Evolutionary conservation across 257 asterid genomes (phyloP).

Genomic region (Solanum chilense): DNA sequence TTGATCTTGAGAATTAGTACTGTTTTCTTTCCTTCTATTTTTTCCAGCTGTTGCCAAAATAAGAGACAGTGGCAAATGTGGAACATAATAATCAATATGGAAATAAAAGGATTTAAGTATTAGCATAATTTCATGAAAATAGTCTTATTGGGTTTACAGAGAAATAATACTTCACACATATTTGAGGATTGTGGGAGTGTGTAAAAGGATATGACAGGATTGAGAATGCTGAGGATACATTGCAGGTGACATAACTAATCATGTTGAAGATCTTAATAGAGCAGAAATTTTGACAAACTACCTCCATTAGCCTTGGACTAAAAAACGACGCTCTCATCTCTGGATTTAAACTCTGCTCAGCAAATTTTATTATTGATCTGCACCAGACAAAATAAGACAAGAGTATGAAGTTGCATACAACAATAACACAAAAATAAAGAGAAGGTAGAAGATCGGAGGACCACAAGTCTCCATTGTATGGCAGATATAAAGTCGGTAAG

Average conservation of each 20-base stretch:
- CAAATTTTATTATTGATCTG: slow-evolving; percentile 81
- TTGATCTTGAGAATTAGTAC: background rate
- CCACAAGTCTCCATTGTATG: background rate
- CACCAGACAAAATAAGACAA: slow-evolving; percentile 8
- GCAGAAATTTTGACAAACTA: slow-evolving; percentile 14
- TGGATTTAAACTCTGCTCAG: slow-evolving; percentile 81
- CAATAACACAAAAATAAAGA: background rate
- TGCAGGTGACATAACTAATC: background rate
- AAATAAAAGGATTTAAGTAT: background rate
- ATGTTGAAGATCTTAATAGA: background rate
- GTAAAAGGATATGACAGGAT: background rate
- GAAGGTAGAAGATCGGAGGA: background rate
- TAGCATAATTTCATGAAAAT: background rate
- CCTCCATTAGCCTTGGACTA: slow-evolving; percentile 99
- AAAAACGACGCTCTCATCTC: slow-evolving; percentile 67
- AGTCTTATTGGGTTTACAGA: background rate
- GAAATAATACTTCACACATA: background rate
- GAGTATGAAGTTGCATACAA: background rate
- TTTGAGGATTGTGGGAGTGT: background rate
- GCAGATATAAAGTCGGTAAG: background rate
- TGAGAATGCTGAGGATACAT: background rate
- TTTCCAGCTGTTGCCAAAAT: background rate
- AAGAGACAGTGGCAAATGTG: background rate
- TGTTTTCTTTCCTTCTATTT: background rate
- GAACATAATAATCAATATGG: background rate